Conservation (phyloP, 768 basidiomycete genomes). For the Pleurotus citrinopileatus region DNA sequence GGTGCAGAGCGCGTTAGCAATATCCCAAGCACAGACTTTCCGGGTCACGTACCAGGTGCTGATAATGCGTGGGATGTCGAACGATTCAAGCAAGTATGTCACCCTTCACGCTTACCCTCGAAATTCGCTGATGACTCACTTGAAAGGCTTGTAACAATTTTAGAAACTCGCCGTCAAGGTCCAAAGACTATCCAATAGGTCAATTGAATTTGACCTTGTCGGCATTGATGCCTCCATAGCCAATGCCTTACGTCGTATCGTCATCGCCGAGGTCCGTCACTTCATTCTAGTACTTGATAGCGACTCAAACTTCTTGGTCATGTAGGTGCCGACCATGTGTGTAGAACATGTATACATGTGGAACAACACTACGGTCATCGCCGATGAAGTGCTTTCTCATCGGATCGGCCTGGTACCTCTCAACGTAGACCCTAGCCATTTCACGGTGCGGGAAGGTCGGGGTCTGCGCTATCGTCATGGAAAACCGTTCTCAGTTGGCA, state of each 20-base stretch:
- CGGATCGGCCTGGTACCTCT: conserved; percentile 91
- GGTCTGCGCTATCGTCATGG: too few relatives aligned
- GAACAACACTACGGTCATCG: conserved; percentile 93
- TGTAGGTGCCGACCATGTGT: conserved; percentile 84
- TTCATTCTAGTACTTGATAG: background rate
- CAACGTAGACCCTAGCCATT: conserved; percentile 73
- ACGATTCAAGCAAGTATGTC: conserved; percentile 72
- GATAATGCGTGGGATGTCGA: conserved; percentile 82
- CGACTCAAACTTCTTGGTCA: conserved; percentile 2
- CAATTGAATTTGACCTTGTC: conserved; percentile 92
- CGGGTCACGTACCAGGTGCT: conserved; percentile 83
- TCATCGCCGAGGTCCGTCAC: conserved; percentile 83
- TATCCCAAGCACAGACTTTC: conserved; percentile 88
- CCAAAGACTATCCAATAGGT: conserved; percentile 75
- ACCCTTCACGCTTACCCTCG: background rate
- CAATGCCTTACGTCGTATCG: conserved; percentile 88
- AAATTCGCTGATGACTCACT: background rate
- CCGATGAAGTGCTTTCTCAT: conserved; percentile 90
- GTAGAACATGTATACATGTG: conserved; percentile 91
- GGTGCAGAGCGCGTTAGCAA: conserved; percentile 70
- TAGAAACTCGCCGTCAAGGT: conserved; percentile 76
- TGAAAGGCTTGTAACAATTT: conserved; percentile 27
- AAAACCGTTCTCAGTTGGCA: background rate
- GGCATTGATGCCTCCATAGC: conserved; percentile 96
- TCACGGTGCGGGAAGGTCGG: conserved; percentile 54